phyloP scores from a whole-genome alignment of 202 grass and related monocot species.

The Brachypodium distachyon region DNA sequence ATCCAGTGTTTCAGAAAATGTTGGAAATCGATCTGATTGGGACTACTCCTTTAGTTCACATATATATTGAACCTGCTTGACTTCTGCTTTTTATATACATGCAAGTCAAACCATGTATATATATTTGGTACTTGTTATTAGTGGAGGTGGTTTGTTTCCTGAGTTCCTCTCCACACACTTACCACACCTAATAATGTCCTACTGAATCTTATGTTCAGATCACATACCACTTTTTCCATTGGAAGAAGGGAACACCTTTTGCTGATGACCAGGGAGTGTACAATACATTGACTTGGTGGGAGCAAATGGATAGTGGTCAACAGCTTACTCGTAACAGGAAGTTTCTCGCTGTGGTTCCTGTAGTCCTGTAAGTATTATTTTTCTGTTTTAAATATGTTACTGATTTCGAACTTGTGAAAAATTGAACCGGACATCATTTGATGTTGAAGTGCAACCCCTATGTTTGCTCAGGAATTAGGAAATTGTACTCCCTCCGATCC shows the following conservation, averaged over 20 bases:
- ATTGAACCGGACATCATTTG: not conserved
- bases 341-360: slow-evolving; percentile 61
- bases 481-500: no score
- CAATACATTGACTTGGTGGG: slow-evolving; percentile 83
- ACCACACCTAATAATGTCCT: not conserved
- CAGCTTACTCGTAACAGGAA: slow-evolving; percentile 79
- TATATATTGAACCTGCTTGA: not conserved
- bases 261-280: slow-evolving; percentile 80
- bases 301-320: slow-evolving; percentile 80
- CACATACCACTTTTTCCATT: slow-evolving; percentile 84
- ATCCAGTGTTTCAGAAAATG: not conserved
- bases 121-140: not conserved
- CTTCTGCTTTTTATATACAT: not conserved
- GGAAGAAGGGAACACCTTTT: slow-evolving; percentile 90
- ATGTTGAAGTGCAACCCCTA: not conserved
- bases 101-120: not conserved
- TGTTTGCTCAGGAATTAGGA: not conserved
- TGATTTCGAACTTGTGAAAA: not conserved
- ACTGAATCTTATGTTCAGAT: slow-evolving; percentile 42
- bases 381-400: not conserved
- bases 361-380: slow-evolving; percentile 61
- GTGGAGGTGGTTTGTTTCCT: not conserved
- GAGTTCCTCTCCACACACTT: not conserved
- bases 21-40: not conserved
- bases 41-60: not conserved